Conservation (phyloP, 2,329 filamentous ascomycete genomes). For the Arthrinium puccinioides region DNA sequence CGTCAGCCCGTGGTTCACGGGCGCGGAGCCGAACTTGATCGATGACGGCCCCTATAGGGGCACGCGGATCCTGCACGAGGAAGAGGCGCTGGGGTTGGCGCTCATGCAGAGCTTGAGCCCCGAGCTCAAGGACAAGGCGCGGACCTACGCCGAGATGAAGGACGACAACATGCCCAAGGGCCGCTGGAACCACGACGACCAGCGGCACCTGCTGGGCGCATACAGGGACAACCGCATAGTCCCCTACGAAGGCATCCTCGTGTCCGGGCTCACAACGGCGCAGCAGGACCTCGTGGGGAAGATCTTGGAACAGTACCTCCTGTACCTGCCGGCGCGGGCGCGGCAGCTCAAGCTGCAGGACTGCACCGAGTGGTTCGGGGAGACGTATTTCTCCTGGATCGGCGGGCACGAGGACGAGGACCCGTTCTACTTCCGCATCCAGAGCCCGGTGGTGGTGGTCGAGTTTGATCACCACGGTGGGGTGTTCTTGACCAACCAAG, state of each 20-base stretch:
- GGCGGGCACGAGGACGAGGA: conserved; percentile 60
- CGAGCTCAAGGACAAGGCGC: conserved; percentile 40
- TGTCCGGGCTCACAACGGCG: conserved; percentile 35
- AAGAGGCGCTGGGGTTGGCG: conserved; percentile 56
- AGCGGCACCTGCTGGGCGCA: conserved; percentile 70
- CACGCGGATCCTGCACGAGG: conserved; percentile 57
- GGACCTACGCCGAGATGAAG: conserved; percentile 51
- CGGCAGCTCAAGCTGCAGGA: conserved; percentile 47
- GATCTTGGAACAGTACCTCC: conserved; percentile 57
- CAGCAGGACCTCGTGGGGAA: conserved; percentile 49
- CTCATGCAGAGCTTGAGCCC: conserved; percentile 59
- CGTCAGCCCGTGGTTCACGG: conserved; percentile 69
- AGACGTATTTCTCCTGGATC: conserved; percentile 78
- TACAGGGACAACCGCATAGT: conserved; percentile 73
- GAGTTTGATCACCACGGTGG: conserved; percentile 79
- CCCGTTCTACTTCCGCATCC: conserved; percentile 71
- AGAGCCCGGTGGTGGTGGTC: conserved; percentile 65
- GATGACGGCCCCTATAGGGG: conserved; percentile 56
- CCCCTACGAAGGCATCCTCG: conserved; percentile 62
- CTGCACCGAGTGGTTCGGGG: conserved; percentile 47
- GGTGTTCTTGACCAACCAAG: conserved; percentile 65
- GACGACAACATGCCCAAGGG: conserved; percentile 60
- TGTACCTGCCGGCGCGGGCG: conserved; percentile 56
- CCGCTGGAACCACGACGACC: conserved; percentile 75
- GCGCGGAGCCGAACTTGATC: conserved; percentile 71